Percentiles rank a stretch among this genome's conserved stretches.
Evolutionary conservation across 768 basidiomycete species (phyloP).

Genomic region (Suillus sp.): DNA sequence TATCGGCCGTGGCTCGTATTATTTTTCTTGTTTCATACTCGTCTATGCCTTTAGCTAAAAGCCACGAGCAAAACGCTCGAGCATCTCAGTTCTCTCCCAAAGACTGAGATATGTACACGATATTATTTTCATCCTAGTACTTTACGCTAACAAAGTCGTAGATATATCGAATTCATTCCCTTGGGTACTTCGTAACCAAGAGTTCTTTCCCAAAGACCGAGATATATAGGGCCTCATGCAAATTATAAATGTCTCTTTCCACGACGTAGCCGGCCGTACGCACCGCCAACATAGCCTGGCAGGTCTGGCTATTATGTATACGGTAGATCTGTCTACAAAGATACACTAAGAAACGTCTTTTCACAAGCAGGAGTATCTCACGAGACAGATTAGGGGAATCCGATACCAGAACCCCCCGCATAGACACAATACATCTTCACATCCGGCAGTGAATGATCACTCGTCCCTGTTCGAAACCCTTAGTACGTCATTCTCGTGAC

Average conservation of each 20-base stretch:
- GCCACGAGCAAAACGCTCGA: too few relatives aligned
- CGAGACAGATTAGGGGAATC: background rate
- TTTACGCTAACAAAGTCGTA: too few relatives aligned
- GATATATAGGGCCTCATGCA: too few relatives aligned
- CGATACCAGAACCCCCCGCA: slow-evolving; percentile 3
- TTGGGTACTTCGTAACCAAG: too few relatives aligned
- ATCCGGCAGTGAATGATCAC: slow-evolving; percentile 20
- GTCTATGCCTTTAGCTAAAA: too few relatives aligned
- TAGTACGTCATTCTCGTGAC: background rate
- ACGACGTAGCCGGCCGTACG: background rate
- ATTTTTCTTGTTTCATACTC: too few relatives aligned
- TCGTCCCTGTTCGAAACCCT: slow-evolving; percentile 24
- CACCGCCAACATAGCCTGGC: background rate
- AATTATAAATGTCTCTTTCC: background rate
- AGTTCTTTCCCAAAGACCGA: too few relatives aligned
- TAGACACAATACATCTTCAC: slow-evolving; percentile 27
- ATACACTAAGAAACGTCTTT: background rate
- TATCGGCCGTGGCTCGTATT: too few relatives aligned
- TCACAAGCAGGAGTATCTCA: background rate
- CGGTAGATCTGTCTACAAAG: background rate
- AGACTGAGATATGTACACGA: too few relatives aligned
- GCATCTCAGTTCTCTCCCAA: too few relatives aligned
- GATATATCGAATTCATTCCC: too few relatives aligned
- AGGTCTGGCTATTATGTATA: background rate
- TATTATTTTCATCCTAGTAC: too few relatives aligned